phyloP scores from a whole-genome alignment of 306 rosid species.

The Clitoria ternatea region DNA sequence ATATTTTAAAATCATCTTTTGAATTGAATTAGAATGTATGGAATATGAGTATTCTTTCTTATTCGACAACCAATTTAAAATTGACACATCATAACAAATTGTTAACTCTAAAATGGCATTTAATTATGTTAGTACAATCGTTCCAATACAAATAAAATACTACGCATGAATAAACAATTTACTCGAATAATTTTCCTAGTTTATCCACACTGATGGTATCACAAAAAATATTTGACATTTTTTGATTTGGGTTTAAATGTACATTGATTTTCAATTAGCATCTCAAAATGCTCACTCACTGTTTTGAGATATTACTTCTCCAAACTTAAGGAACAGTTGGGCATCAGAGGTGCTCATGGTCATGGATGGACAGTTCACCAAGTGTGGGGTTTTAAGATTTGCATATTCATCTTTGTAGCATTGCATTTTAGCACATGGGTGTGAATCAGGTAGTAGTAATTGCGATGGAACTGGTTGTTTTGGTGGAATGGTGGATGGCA shows the following conservation, averaged over 20 bases:
- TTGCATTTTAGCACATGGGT: slow-evolving; percentile 38
- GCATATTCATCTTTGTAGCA: slow-evolving; percentile 74
- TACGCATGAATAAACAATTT: neutral
- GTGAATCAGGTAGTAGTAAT: slow-evolving; percentile 2
- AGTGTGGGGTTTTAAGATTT: slow-evolving; percentile 60
- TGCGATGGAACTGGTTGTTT: slow-evolving; percentile 24
- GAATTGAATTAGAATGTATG: no score
- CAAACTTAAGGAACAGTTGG: slow-evolving; percentile 79
- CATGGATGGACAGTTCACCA: slow-evolving; percentile 68
- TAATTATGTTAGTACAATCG: neutral
- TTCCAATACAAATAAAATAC: neutral
- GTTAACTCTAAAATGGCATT: no score
- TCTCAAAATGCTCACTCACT: slow-evolving; percentile 33
- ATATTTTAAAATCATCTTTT: neutral
- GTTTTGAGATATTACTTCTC: slow-evolving; percentile 84
- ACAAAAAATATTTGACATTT: neutral
- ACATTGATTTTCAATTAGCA: neutral
- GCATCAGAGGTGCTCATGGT: slow-evolving; percentile 86
- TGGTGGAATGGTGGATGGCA: slow-evolving; percentile 25
- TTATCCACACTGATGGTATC: neutral
- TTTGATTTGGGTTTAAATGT: neutral
- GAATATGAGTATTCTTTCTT: no score
- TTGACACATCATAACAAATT: no score
- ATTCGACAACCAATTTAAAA: no score
- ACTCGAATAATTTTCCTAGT: neutral